Conservation (phyloP, 441 rosid species). For the Aquilaria agallochum region DNA sequence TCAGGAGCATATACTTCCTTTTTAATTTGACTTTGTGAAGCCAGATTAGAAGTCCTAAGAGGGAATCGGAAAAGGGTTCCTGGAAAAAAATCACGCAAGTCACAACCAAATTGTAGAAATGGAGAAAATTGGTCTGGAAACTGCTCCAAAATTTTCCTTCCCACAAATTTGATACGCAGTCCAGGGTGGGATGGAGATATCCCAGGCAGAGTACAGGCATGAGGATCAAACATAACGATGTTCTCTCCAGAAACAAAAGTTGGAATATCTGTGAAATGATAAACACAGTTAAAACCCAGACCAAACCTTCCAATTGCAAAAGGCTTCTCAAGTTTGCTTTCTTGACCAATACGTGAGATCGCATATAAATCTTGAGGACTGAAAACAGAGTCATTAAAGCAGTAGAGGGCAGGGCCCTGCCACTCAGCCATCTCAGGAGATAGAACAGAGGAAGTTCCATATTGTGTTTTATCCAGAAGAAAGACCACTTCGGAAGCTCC, state of each 20-base stretch:
- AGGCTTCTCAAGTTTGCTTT: constrained; percentile 97
- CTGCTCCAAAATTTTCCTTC: constrained; percentile 92
- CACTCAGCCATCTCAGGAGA: constrained; percentile 99
- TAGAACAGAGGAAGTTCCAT: constrained; percentile 96
- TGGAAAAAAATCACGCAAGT: constrained; percentile 77
- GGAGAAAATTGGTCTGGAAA: constrained; percentile 99
- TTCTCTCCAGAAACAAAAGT: constrained; percentile 98
- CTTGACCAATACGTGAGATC: constrained; percentile 99
- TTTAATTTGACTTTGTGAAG: constrained; percentile 86
- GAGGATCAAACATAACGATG: constrained; percentile 98
- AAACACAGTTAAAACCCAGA: constrained; percentile 96
- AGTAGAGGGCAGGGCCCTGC: constrained; percentile 99
- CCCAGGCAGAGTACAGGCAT: constrained; percentile 95
- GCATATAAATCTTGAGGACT: constrained; percentile 98
- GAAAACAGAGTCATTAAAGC: constrained; percentile 96
- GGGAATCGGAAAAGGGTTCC: constrained; percentile 99
- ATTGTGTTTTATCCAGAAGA: constrained; percentile 95
- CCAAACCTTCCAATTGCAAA: constrained; percentile 99
- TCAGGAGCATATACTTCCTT: constrained; percentile 82
- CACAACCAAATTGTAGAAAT: constrained; percentile 94
- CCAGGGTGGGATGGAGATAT: constrained; percentile 99
- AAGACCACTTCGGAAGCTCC: constrained; percentile 95
- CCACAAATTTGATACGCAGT: constrained; percentile 84
- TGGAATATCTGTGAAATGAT: constrained; percentile 98
- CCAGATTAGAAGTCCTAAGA: constrained; percentile 73